Conservation (phyloP, 768 basidiomycete species). For the Pulveroboletus frians region DNA sequence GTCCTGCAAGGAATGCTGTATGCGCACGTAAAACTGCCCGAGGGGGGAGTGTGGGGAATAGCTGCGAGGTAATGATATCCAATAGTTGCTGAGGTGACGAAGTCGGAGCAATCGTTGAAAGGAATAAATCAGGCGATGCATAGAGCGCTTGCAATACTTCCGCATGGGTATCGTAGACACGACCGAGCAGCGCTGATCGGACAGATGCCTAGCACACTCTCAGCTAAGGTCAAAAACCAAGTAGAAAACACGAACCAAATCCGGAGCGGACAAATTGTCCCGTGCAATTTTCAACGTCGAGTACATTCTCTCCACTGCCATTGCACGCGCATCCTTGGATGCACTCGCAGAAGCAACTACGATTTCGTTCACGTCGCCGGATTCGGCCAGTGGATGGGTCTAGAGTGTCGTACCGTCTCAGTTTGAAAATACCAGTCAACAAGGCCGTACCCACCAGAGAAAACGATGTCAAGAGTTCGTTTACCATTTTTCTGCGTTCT, state of each 20-base stretch:
- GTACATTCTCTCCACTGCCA: conserved; percentile 56
- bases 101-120: conserved; percentile 29
- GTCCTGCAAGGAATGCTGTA: conserved; percentile 47
- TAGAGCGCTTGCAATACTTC: conserved; percentile 69
- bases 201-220: conserved; percentile 44
- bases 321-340: conserved; percentile 53
- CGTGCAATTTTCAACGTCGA: conserved; percentile 28
- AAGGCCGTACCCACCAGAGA: conserved; percentile 40
- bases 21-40: conserved; percentile 52
- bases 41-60: conserved; percentile 39
- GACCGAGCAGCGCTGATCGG: conserved; percentile 58
- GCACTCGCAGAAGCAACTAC: conserved; percentile 55
- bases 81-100: conserved; percentile 22
- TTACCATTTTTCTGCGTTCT: conserved; percentile 39
- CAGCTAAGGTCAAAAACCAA: not conserved
- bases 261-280: conserved; percentile 28
- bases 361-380: conserved; percentile 38
- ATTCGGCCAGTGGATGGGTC: conserved; percentile 20
- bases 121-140: conserved; percentile 40
- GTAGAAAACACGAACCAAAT: conserved; percentile 27
- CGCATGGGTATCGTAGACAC: conserved; percentile 59
- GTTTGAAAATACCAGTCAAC: not conserved
- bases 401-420: conserved; percentile 5
- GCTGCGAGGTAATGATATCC: conserved; percentile 22
- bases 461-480: conserved; percentile 55